Base-by-base conservation (phyloP, 495 filamentous ascomycete species). In the Daldinia vernicosa region DNA sequence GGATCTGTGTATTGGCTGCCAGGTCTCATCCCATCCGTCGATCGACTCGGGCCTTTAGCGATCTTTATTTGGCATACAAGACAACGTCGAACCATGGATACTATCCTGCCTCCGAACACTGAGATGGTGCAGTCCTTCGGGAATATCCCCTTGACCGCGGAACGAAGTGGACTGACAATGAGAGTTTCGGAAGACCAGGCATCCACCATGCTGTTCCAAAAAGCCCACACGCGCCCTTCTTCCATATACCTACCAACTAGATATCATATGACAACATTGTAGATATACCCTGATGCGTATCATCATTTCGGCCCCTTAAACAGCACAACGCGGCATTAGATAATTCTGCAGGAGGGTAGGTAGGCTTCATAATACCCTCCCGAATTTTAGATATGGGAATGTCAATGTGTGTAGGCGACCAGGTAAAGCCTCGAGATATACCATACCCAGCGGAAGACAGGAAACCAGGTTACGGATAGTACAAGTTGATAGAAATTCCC, bases 1-100 rank as follows among this genome's bases (percentile, higher is more conserved):
- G 61, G 53, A 60, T 54, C 52, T 59, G 57, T 24, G 57, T 62
- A 63, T 66, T 58, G 40, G 58, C 27, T 58, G 52, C 24, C 26
- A 65, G n/a, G 51, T 43, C 39, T 54, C 19, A 52, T 30, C 43
- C 51, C 39, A 33, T 62, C 43, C 45, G 27, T 60, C 70, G 70
- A 73, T 68, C 66, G 33, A 43, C 51, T 7, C 50, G 57, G 53
- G 55, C 43, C 57, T 35, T 30, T 28, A 26, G 55, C 56, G 17
- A 68, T 47, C 56, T 58, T 39, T 40, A 39, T 39, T 64, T 33
- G 27, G 30, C 19, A 35, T 57, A 28, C 51, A 52, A 56, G 33
- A 50, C 11, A 19, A 17, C 37, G 33, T 43, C 35, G 40, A 65
- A 40, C 50, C 15, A 43, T 26, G 22, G 11, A 19, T 40, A n/a